A percentile compares a stretch with the other conserved stretches of the same genome.
Evolutionary conservation across 768 basidiomycete species (phyloP).

Genomic region (Hygrocybe punicea): DNA sequence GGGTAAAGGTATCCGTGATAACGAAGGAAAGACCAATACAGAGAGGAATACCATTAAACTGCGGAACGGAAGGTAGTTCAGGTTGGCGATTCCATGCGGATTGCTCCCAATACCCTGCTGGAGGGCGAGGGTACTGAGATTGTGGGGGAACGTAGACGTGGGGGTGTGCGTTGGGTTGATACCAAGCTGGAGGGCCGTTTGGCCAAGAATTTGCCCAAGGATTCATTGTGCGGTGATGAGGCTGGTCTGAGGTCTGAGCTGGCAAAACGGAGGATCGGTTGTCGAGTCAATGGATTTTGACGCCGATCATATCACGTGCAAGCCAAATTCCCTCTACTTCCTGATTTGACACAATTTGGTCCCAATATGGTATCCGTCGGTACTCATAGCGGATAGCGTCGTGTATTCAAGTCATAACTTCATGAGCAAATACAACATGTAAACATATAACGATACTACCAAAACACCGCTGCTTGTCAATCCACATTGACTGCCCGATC

Average conservation of each 20-base stretch:
- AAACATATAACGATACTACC: neutral
- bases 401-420: no score
- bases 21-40: neutral
- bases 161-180: constrained; percentile 2
- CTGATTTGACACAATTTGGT: no score
- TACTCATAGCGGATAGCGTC: no score
- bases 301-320: no score
- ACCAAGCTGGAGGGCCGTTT: neutral
- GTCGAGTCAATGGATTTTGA: no score
- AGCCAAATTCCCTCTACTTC: no score
- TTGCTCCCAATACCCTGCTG: constrained; percentile 4
- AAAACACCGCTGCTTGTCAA: neutral
- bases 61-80: neutral
- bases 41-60: neutral
- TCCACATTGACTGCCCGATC: neutral
- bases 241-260: no score
- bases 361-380: no score
- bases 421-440: neutral
- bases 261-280: no score
- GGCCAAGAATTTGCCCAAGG: neutral
- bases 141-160: constrained; percentile 7
- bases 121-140: neutral
- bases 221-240: neutral
- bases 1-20: neutral
- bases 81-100: neutral